phyloP scores from a whole-genome alignment of 129 eudicot species.

The Helichrysum umbraculigerum region DNA sequence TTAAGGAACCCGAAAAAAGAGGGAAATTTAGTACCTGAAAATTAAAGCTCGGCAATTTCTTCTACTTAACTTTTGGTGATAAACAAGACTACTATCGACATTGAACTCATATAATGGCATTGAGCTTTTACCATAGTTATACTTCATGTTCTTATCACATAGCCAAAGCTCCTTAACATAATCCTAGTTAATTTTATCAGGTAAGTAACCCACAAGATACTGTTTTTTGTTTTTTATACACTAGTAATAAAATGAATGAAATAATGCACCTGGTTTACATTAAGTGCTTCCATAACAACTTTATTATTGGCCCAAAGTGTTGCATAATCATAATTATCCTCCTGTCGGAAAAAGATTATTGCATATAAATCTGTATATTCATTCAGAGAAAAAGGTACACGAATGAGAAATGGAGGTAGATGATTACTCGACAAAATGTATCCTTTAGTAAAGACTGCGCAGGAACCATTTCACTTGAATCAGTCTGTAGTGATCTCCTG shows the following conservation, averaged over 20 bases:
- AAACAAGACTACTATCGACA: conserved; percentile 17
- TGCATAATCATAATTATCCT: conserved; percentile 12
- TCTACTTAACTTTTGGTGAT: conserved; percentile 22
- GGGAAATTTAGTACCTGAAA: conserved; percentile 22
- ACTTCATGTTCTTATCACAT: conserved; percentile 26
- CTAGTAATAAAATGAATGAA: too few relatives aligned
- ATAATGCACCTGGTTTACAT: conserved; percentile 17
- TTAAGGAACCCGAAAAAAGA: background rate
- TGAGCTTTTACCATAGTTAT: conserved; percentile 17
- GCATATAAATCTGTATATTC: too few relatives aligned
- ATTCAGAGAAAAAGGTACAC: background rate
- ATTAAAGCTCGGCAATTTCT: conserved; percentile 31
- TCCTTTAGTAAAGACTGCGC: background rate
- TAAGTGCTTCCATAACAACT: conserved; percentile 25
- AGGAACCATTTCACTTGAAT: conserved; percentile 1
- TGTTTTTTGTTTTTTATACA: background rate
- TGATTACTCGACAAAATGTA: conserved; percentile 21
- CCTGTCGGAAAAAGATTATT: too few relatives aligned
- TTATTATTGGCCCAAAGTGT: conserved; percentile 29
- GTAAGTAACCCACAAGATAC: background rate
- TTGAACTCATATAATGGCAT: conserved; percentile 22
- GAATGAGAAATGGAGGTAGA: background rate
- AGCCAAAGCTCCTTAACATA: conserved; percentile 15
- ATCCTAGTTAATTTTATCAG: conserved; percentile 9
- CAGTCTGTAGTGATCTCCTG: background rate